These are phyloP conservation scores for Pichia sp. DNA, from an alignment of 1,139 yeast genomes.

Conservation along the genomic window DNA sequence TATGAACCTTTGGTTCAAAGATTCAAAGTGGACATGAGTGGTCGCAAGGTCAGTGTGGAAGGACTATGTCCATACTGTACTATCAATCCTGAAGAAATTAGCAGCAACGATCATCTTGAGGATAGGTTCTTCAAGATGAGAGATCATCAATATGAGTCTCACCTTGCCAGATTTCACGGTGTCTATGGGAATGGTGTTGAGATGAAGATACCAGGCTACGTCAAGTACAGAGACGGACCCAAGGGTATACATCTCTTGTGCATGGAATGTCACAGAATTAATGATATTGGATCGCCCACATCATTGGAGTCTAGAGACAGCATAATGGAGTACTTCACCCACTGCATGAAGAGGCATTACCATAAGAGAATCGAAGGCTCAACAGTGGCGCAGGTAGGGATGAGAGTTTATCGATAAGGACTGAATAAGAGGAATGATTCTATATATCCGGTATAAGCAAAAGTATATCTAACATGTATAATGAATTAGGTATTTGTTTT, in stretches of 20 bases:
- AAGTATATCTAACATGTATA: no score
- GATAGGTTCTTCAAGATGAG: slow-evolving; percentile 19
- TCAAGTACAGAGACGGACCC: slow-evolving; percentile 8
- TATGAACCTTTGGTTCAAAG: slow-evolving; percentile 23
- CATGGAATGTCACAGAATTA: slow-evolving; percentile 2
- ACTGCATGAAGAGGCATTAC: slow-evolving; percentile 3
- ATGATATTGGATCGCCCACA: not conserved
- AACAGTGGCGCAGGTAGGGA: not conserved
- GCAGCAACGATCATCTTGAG: not conserved
- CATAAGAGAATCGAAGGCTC: not conserved
- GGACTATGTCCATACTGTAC: slow-evolving; percentile 27
- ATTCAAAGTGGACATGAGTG: slow-evolving; percentile 9
- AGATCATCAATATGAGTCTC: slow-evolving; percentile 24
- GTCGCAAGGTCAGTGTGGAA: slow-evolving; percentile 5
- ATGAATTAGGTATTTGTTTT: no score
- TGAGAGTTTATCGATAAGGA: no score
- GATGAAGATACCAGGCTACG: slow-evolving; percentile 19
- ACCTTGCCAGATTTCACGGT: slow-evolving; percentile 25
- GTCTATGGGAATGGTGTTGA: slow-evolving; percentile 24
- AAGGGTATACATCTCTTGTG: slow-evolving; percentile 1
- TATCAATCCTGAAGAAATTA: not conserved
- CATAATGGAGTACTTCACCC: slow-evolving; percentile 2
- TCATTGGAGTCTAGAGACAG: not conserved
- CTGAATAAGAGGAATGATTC: no score
- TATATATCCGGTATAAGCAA: no score